Conservation (phyloP, 352 stramenopile genomes). For the Aphanomyces cochlioides region DNA sequence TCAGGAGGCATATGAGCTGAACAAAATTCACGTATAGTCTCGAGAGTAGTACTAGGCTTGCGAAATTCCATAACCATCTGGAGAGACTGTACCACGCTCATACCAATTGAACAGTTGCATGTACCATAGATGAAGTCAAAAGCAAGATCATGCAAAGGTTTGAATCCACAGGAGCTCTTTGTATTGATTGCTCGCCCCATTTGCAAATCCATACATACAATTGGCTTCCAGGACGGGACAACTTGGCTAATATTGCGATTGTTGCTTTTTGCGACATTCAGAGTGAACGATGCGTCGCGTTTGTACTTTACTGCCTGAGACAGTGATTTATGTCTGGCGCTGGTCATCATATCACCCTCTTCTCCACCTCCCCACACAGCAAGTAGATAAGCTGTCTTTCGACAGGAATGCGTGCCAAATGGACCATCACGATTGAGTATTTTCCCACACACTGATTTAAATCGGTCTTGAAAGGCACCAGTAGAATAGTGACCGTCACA, state of each 20-base stretch:
- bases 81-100: neutral
- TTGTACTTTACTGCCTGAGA: conserved; percentile 11
- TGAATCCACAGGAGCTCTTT: neutral
- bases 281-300: conserved; percentile 1
- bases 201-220: conserved; percentile 3
- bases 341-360: conserved; percentile 7
- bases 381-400: conserved; percentile 19
- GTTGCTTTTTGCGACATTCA: conserved; percentile 9
- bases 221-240: conserved; percentile 6
- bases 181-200: conserved; percentile 12
- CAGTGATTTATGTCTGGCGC: conserved; percentile 2
- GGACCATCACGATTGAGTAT: conserved; percentile 9
- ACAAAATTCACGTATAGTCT: neutral
- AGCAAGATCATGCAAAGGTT: neutral
- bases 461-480: neutral
- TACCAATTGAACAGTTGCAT: neutral
- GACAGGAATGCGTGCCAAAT: conserved; percentile 14
- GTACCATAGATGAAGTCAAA: neutral
- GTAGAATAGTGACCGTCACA: neutral
- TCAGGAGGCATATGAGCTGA: neutral
- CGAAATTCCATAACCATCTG: neutral
- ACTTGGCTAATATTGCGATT: conserved; percentile 6
- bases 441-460: conserved; percentile 15
- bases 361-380: conserved; percentile 12
- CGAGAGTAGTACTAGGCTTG: neutral